Percentiles rank a stretch among this genome's conserved stretches.
Evolutionary conservation across 208 protist species (phyloP).

Genomic region (Blechomonas ayalai): DNA sequence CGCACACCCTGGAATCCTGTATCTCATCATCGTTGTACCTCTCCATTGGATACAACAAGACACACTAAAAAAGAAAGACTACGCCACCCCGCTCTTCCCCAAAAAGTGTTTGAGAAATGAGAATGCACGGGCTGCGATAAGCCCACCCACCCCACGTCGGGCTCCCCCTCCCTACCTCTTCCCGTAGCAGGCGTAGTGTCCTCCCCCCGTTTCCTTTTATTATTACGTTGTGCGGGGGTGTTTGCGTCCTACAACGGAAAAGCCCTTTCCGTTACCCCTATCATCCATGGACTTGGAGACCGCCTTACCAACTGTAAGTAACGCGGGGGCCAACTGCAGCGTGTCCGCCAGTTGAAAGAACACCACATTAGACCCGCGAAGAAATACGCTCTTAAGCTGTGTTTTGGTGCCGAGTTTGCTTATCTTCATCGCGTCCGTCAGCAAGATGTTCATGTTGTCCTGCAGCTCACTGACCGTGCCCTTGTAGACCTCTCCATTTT

Average conservation of each 20-base stretch:
- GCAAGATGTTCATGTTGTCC: constrained; percentile 90
- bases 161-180: neutral
- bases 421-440: constrained; percentile 73
- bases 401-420: constrained; percentile 49
- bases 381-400: constrained; percentile 66
- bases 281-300: constrained; percentile 56
- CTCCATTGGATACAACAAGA: constrained; percentile 4
- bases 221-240: constrained; percentile 9
- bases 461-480: constrained; percentile 82
- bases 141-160: neutral
- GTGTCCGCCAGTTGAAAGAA: constrained; percentile 91
- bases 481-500: constrained; percentile 86
- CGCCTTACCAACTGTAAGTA: constrained; percentile 49
- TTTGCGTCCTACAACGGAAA: constrained; percentile 35
- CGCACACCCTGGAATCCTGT: too few relatives aligned
- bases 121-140: neutral
- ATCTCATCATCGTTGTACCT: neutral
- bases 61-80: constrained; percentile 7
- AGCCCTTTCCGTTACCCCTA: constrained; percentile 78
- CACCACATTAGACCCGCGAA: constrained; percentile 87
- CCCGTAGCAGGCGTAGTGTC: too few relatives aligned
- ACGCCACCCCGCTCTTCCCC: too few relatives aligned
- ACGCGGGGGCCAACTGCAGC: constrained; percentile 58
- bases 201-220: neutral
- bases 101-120: neutral